Conservation (phyloP, 1,139 yeast genomes). For the Sugiyamaella sp. region DNA sequence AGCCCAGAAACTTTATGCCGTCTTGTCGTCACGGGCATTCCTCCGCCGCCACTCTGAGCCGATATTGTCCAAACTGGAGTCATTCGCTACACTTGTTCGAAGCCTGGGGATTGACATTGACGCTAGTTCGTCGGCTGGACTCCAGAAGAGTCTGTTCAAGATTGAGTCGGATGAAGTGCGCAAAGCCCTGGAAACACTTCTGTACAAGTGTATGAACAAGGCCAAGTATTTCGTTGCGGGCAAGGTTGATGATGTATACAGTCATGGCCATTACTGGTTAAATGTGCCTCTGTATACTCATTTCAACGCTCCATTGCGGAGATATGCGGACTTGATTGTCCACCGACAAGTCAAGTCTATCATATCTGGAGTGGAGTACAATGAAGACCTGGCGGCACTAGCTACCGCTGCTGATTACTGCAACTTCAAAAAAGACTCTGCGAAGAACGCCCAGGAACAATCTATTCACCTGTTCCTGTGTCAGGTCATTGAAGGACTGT, state of each 20-base stretch:
- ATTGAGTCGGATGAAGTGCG: slow-evolving; percentile 68
- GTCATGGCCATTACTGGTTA: slow-evolving; percentile 71
- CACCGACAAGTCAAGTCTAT: slow-evolving; percentile 86
- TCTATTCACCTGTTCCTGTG: slow-evolving; percentile 85
- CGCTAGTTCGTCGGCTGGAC: slow-evolving; percentile 70
- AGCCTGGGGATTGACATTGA: slow-evolving; percentile 65
- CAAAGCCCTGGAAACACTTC: slow-evolving; percentile 74
- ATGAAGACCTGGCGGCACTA: slow-evolving; percentile 68
- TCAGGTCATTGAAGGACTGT: slow-evolving; percentile 79
- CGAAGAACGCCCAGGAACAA: slow-evolving; percentile 91
- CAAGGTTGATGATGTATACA: slow-evolving; percentile 71
- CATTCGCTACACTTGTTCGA: slow-evolving; percentile 70
- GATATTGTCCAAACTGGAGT: slow-evolving; percentile 76
- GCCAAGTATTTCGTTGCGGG: slow-evolving; percentile 91
- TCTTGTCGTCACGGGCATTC: slow-evolving; percentile 77
- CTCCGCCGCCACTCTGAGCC: slow-evolving; percentile 90
- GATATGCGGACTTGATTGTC: slow-evolving; percentile 90
- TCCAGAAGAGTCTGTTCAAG: slow-evolving; percentile 69
- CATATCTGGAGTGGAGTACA: slow-evolving; percentile 47
- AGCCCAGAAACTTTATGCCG: slow-evolving; percentile 78
- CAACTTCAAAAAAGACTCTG: slow-evolving; percentile 93
- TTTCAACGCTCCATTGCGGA: slow-evolving; percentile 87
- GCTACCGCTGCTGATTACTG: slow-evolving; percentile 88
- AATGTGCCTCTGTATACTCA: slow-evolving; percentile 89
- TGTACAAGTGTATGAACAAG: slow-evolving; percentile 80